Base-by-base conservation (phyloP, 192 early-diverging fungal species). In the Powellomyces hirtus region DNA sequence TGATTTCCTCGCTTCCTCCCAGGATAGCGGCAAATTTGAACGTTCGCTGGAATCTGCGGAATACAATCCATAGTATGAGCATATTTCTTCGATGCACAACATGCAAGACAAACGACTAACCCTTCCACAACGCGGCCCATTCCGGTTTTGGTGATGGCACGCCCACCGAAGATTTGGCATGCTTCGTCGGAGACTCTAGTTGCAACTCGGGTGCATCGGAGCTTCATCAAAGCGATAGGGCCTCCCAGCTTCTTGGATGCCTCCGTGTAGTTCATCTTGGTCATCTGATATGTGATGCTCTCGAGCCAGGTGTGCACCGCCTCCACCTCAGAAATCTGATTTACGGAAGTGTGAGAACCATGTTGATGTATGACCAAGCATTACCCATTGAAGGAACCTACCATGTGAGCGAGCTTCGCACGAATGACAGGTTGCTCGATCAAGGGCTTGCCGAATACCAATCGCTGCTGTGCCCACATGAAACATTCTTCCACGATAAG, bases 401-500 rank as follows among this genome's bases (percentile, higher is more conserved):
- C 77, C 89, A 90, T 90, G 24, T 77, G 34, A 35, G 86, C 89
- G 13, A 90, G 76, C 64, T 90, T 90, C 67, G 60, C 65, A 16
- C 86, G 74, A 51, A 90, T 89, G 8, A 90, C 89, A 57, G 89
- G 85, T 64, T 90, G 89, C 59, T 86, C 81, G 33, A 88, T 83
- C n/a, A 90, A 67, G n/a, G 77, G 63, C 75, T 87, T 89, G 22
- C 89, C 89, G 75, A 90, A 90, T 11, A 90, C 88, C 45, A 88
- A 80, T 42, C 89, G 79, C 64, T 90, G 88, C 56, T 88, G 71
- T 13, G 86, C 82, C 89, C 89, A 90, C 72, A 88, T 86, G 80
- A 83, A 79, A 61, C 76, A 79, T 38, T 83, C 78, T 37, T 70
- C 68, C 11, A 83, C 49, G 76, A 60, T 58, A 42, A 69, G n/a